A percentile compares a stretch with the other conserved stretches of the same genome.
Evolutionary conservation across 1,284 basidiomycete species (phyloP).

Genomic region (Ganoderma resinaceum): DNA sequence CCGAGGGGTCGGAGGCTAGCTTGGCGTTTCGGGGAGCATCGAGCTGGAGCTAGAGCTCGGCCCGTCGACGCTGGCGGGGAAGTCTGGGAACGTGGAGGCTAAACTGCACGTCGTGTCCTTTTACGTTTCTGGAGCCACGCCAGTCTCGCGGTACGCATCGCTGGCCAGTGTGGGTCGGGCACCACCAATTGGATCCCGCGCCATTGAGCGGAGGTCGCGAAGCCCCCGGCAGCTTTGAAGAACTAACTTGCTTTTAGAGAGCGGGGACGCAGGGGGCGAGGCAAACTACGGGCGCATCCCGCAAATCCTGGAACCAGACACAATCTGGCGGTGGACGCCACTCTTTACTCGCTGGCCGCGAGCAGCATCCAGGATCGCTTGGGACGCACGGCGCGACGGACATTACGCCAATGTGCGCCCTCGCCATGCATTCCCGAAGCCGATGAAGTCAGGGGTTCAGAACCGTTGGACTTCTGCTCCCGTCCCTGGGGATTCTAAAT

Average conservation of each 20-base stretch:
- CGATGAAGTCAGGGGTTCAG: neutral
- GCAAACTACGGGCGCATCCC: neutral
- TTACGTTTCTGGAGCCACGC: neutral
- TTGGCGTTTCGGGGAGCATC: neutral
- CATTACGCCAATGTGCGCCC: neutral
- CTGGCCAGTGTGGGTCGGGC: no score
- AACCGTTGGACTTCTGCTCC: neutral
- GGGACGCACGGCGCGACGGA: neutral
- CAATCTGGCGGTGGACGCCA: neutral
- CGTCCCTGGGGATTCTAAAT: neutral
- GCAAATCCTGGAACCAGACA: neutral
- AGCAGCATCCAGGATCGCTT: neutral
- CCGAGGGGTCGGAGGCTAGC: neutral
- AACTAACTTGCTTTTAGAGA: no score
- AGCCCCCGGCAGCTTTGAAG: no score
- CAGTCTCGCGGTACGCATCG: neutral
- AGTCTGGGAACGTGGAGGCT: slow-evolving; percentile 1
- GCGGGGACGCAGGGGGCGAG: no score
- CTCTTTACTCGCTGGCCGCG: neutral
- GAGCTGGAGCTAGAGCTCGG: neutral
- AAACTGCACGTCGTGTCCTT: neutral
- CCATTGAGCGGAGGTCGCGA: neutral
- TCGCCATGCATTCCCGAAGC: neutral
- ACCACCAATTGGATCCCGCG: no score
- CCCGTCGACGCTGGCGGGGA: neutral